These are phyloP conservation scores for Hypoxylon sp. DNA, from an alignment of 2,329 filamentous ascomycete species.

Conservation along the genomic window DNA sequence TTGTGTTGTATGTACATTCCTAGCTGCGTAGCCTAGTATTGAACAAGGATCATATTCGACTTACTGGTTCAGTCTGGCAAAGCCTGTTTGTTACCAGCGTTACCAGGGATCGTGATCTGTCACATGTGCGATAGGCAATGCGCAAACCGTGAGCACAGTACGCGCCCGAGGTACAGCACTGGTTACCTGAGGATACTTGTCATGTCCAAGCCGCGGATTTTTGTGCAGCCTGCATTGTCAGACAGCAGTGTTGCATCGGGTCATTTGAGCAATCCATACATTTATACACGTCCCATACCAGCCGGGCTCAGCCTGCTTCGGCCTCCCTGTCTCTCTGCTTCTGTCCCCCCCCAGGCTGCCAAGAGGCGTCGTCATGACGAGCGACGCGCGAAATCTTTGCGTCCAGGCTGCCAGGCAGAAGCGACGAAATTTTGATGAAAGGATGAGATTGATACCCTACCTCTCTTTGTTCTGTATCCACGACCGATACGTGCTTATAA, in stretches of 20 bases:
- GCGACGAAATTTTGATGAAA: neutral
- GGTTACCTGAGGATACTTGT: constrained; percentile 40
- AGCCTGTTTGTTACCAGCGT: neutral
- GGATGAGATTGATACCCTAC: neutral
- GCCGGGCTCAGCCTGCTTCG: constrained; percentile 27
- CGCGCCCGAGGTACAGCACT: constrained; percentile 17
- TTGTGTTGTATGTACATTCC: no score
- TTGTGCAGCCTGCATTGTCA: constrained; percentile 42
- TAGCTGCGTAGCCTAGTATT: no score
- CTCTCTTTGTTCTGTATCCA: constrained; percentile 8
- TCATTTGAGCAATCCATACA: constrained; percentile 42
- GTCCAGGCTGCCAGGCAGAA: constrained; percentile 23
- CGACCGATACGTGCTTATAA: neutral
- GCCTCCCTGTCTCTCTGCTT: no score
- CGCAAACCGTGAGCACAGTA: constrained; percentile 31
- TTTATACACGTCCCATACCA: constrained; percentile 20
- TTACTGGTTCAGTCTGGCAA: neutral
- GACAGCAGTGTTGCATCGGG: constrained; percentile 41
- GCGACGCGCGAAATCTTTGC: constrained; percentile 21
- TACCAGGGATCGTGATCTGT: neutral
- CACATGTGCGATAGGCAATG: neutral
- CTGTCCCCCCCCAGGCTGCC: constrained; percentile 9
- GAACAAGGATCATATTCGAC: no score
- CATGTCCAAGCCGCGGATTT: constrained; percentile 36
- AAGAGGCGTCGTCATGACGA: constrained; percentile 29